phyloP scores from a whole-genome alignment of 345 rosid species.

The Pseudoturritis turrita region DNA sequence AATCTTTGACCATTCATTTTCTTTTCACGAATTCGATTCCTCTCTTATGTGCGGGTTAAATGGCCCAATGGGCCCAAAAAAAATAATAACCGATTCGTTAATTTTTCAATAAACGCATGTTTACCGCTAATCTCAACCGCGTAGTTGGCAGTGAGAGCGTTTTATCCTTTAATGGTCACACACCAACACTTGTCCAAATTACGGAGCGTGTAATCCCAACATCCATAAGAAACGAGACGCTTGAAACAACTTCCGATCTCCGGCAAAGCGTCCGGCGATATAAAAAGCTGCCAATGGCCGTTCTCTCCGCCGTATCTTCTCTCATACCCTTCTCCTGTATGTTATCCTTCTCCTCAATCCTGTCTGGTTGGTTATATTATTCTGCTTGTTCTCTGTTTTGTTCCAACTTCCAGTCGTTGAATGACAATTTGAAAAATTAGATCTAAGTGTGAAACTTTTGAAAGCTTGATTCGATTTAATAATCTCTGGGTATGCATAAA shows the following conservation, averaged over 20 bases:
- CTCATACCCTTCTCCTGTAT: constrained; percentile 26
- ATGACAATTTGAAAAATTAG: not conserved
- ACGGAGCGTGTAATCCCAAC: constrained; percentile 23
- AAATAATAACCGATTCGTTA: not conserved
- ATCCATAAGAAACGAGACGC: constrained; percentile 26
- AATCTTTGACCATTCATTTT: too few relatives aligned
- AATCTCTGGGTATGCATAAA: not conserved
- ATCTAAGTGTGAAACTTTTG: not conserved
- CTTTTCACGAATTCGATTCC: too few relatives aligned
- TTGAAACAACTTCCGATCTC: not conserved
- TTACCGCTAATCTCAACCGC: not conserved
- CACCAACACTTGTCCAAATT: not conserved
- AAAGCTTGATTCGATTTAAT: not conserved
- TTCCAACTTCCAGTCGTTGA: not conserved
- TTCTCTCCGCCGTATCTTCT: constrained; percentile 24
- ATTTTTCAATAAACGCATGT: not conserved
- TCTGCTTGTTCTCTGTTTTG: not conserved
- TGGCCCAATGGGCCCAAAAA: too few relatives aligned
- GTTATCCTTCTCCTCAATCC: not conserved
- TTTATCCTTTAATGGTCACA: not conserved
- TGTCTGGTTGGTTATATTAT: not conserved
- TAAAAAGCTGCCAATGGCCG: not conserved
- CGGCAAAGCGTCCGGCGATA: constrained; percentile 10
- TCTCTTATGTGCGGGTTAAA: too few relatives aligned
- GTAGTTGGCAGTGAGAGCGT: not conserved